These are phyloP conservation scores for Exophiala mesophila DNA, from an alignment of 2,329 filamentous ascomycete species.

Conservation along the genomic window DNA sequence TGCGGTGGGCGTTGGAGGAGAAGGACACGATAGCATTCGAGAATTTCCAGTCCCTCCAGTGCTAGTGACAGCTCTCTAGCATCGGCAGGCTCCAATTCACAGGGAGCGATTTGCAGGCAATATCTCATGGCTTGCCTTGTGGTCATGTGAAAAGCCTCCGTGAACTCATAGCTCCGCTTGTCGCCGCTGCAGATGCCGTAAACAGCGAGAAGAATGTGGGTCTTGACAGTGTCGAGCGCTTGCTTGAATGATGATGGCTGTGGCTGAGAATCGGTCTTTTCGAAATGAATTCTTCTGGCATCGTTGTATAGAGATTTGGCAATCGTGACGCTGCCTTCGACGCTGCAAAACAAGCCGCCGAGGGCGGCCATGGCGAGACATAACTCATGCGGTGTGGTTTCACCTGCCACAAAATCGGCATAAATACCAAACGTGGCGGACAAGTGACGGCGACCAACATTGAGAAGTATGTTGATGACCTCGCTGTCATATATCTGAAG, in stretches of 20 bases:
- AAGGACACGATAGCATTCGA: neutral
- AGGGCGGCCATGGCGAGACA: conserved; percentile 1
- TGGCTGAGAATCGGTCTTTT: neutral
- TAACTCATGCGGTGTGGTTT: neutral
- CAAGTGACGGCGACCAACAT: neutral
- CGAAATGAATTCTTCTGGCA: neutral
- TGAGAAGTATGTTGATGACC: conserved; percentile 1
- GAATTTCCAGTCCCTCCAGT: neutral
- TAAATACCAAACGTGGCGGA: neutral
- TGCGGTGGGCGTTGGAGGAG: neutral
- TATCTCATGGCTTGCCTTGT: neutral
- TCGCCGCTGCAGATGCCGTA: neutral
- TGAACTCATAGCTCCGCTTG: neutral
- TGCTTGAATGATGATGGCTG: neutral
- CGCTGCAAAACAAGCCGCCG: neutral
- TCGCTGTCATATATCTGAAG: conserved; percentile 1
- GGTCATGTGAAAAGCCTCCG: neutral
- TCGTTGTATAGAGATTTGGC: neutral
- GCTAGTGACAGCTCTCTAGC: neutral
- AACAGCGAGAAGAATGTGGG: neutral
- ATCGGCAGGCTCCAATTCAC: neutral
- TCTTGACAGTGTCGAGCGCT: neutral
- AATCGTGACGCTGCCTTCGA: neutral
- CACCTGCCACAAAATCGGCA: neutral
- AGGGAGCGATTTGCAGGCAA: neutral